Evolutionary conservation across 345 rosid species (phyloP), one percentile per base, ranked within the genome.

Genomic region (Turritis glabra): DNA sequence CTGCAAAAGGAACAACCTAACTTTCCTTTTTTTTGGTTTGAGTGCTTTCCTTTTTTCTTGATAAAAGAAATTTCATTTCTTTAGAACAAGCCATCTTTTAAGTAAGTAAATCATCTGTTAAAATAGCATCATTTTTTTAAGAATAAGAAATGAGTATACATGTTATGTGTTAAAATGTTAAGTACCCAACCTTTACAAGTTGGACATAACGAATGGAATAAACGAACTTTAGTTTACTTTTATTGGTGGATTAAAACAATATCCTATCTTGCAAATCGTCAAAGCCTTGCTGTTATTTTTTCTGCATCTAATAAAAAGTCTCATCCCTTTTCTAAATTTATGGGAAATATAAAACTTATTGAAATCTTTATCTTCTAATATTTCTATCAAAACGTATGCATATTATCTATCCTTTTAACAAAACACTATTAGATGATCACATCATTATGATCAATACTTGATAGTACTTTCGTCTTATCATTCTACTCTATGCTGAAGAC

Each of bases 201-300:
- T 46, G 40, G 32, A 47, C 65, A 47, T 35, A 65, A 35, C 59
- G 59, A 57, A 55, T 65, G 72, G 67, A 65, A 74, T 74, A 48
- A 35, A 37, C n/a, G 8, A 61, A 64, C 65, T 56, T 65, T 56
- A 8, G 2, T 21, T 56, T 56, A 8, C 58, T 65, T 65, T 56
- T 18, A 44, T 64, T 56, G 78, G 66, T 65, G 72, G 78, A 47
- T 66, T 46, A 33, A 35, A 64, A 64, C 37, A 38, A 17, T 64
- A 66, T 56, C 51, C 25, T 10, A 47, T 66, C 23, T 64, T 64
- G 44, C 64, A 53, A 73, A 26, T 62, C 32, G 64, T 27, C 48
- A 41, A n/a, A 29, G 26, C 15, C 35, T 63, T 43, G 10, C 7
- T 54, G 46, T 0, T 54, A 35, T 64, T 55, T 73, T 32, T 3